A percentile compares a stretch with the other conserved stretches of the same genome.
Evolutionary conservation across 345 rosid species (phyloP).

Genomic region (Acer saccharum): DNA sequence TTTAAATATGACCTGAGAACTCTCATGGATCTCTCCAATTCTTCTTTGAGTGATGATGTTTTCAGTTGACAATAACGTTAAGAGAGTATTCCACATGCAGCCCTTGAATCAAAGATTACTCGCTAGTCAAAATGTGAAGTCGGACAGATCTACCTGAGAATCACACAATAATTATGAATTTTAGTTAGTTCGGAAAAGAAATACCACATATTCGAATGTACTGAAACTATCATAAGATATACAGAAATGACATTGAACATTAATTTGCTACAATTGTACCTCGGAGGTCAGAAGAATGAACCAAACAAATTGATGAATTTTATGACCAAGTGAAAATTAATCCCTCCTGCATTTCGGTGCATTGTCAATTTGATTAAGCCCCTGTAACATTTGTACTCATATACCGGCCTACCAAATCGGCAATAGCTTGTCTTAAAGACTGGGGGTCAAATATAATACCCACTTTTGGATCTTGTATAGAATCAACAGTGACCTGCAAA

Average conservation of each 20-base stretch:
- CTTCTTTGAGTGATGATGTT: neutral
- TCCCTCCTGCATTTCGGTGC: neutral
- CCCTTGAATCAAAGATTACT: conserved; percentile 1
- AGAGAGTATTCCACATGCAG: neutral
- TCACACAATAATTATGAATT: neutral
- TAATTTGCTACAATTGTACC: conserved; percentile 1
- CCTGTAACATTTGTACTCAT: conserved; percentile 9
- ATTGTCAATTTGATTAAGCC: neutral
- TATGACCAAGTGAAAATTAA: neutral
- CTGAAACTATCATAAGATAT: neutral
- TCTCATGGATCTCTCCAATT: neutral
- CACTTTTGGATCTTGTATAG: conserved; percentile 53
- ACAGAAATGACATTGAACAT: neutral
- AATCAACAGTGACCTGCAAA: conserved; percentile 67
- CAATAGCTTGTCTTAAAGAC: conserved; percentile 65
- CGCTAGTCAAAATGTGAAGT: neutral
- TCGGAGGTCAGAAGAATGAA: neutral
- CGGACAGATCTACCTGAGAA: conserved; percentile 5
- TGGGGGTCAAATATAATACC: conserved; percentile 66
- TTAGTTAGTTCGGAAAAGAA: neutral
- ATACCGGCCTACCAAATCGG: conserved; percentile 39
- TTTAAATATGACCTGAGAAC: neutral
- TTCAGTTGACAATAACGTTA: neutral
- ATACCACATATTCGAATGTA: neutral
- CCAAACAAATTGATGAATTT: neutral